A percentile compares a stretch with the other conserved stretches of the same genome.
Conservation (phyloP, 306 rosid genomes). For the Potentilla sterilis region DNA sequence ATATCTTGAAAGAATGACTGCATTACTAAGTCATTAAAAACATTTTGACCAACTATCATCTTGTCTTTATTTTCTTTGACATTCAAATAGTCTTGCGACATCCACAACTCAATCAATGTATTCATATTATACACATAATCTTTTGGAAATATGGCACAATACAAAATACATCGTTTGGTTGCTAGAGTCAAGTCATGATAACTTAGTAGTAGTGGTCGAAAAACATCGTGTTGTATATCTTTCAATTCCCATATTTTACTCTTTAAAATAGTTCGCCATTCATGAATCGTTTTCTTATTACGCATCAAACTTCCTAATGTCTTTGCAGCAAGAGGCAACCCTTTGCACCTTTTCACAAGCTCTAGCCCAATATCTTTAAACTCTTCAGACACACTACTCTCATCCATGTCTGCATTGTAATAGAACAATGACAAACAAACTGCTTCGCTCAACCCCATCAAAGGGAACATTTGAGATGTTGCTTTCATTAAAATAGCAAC, state of each 20-base stretch:
- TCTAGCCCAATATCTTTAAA: background rate
- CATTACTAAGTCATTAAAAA: background rate
- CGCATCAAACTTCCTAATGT: constrained; percentile 10
- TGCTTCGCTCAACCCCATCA: background rate
- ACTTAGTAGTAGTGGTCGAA: background rate
- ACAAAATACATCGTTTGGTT: background rate
- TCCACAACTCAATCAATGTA: background rate
- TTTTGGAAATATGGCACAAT: background rate
- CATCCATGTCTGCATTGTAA: background rate
- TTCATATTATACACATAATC: background rate
- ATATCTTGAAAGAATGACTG: background rate
- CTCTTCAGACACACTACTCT: background rate
- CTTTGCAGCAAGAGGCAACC: background rate
- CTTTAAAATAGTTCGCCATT: background rate
- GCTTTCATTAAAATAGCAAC: constrained; percentile 12
- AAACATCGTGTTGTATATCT: background rate
- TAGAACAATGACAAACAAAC: constrained; percentile 4
- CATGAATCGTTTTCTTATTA: background rate
- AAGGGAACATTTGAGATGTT: background rate
- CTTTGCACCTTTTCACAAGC: background rate
- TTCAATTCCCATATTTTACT: constrained; percentile 2
- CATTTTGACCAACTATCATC: background rate
- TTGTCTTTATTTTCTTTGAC: background rate
- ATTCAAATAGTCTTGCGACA: background rate
- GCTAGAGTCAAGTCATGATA: background rate